Evolutionary conservation across 2,329 filamentous ascomycete genomes (phyloP).

Genomic region (Colletotrichum higginsianum): DNA sequence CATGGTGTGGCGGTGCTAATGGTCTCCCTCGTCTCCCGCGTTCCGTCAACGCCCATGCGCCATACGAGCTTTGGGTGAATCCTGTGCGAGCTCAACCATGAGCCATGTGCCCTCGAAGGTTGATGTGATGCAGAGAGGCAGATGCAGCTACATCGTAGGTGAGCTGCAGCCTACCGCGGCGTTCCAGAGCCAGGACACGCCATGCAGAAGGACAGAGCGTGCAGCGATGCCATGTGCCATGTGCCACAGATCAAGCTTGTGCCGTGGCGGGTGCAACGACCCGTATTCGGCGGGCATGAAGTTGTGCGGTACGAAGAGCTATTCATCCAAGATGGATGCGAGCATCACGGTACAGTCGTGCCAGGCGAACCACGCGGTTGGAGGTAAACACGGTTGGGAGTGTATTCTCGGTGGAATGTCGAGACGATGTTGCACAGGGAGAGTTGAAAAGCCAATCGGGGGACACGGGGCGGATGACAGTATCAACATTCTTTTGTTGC

Average conservation of each 20-base stretch:
- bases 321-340: neutral
- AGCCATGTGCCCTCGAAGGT: neutral
- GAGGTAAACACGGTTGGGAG: neutral
- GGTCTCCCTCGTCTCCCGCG: neutral
- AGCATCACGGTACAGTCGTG: too few species aligned
- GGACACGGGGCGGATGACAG: neutral
- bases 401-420: slow-evolving; percentile 15
- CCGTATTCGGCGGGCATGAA: neutral
- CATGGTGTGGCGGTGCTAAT: slow-evolving; percentile 12
- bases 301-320: neutral
- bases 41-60: neutral
- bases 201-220: slow-evolving; percentile 2
- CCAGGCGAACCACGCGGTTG: too few species aligned
- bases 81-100: neutral
- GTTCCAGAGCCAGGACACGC: slow-evolving; percentile 3
- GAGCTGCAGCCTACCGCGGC: neutral
- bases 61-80: neutral
- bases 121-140: neutral
- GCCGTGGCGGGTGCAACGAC: slow-evolving; percentile 22
- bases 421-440: slow-evolving; percentile 24
- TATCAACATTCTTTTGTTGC: slow-evolving; percentile 5
- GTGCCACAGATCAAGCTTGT: slow-evolving; percentile 10
- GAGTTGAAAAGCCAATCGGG: slow-evolving; percentile 25
- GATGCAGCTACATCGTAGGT: neutral
- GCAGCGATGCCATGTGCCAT: slow-evolving; percentile 34